These are phyloP conservation scores for Cerrena zonata DNA, from an alignment of 1,284 basidiomycete species.

Conservation along the genomic window DNA sequence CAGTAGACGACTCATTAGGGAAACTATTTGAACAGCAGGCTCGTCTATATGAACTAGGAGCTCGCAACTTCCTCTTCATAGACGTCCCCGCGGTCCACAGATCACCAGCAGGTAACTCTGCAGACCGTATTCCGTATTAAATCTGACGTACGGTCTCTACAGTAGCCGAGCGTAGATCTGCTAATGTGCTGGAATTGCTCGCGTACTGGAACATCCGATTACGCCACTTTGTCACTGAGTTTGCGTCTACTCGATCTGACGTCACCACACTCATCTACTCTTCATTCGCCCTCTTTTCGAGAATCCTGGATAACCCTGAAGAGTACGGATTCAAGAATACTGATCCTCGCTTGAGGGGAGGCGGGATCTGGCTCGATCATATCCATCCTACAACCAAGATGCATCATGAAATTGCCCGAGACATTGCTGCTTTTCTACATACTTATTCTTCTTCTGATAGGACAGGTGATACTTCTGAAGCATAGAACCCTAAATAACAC, in stretches of 20 bases:
- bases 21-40: slow-evolving; percentile 41
- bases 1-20: slow-evolving; percentile 15
- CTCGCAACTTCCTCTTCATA: slow-evolving; percentile 59
- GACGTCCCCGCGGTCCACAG: slow-evolving; percentile 56
- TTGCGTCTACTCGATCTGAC: slow-evolving; percentile 37
- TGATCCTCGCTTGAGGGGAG: slow-evolving; percentile 22
- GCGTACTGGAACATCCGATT: slow-evolving; percentile 43
- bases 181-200: background rate
- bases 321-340: slow-evolving; percentile 38
- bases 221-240: slow-evolving; percentile 26
- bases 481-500: too few relatives aligned
- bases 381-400: slow-evolving; percentile 26
- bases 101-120: slow-evolving; percentile 40
- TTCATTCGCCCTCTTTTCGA: slow-evolving; percentile 40
- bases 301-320: slow-evolving; percentile 40
- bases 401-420: slow-evolving; percentile 25
- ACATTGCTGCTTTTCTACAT: slow-evolving; percentile 19
- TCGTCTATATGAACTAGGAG: slow-evolving; percentile 43
- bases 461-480: too few relatives aligned
- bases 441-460: slow-evolving; percentile 9
- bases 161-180: background rate
- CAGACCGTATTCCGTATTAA: background rate
- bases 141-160: background rate
- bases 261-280: slow-evolving; percentile 46
- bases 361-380: slow-evolving; percentile 49